phyloP scores from a whole-genome alignment of 129 eudicot genomes.

The Centrapalus pauciflorus region DNA sequence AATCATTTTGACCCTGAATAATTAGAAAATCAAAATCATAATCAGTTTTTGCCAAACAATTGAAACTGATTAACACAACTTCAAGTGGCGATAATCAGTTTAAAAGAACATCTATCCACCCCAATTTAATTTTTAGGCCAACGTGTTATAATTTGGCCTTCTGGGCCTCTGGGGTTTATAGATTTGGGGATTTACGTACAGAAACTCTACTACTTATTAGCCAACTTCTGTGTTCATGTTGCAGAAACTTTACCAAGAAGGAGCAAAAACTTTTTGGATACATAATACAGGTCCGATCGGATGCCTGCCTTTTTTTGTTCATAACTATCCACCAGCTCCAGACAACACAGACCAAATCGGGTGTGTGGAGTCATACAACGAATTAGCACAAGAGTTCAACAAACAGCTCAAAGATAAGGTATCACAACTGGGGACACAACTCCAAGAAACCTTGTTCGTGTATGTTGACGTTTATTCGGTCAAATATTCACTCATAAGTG shows the following conservation, averaged over 20 bases:
- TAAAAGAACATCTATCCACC: too few relatives aligned
- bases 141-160: too few relatives aligned
- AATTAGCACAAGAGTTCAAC: constrained; percentile 52
- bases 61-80: too few relatives aligned
- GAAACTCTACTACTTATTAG: background rate
- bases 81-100: too few relatives aligned
- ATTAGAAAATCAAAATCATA: background rate
- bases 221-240: background rate
- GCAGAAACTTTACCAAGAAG: constrained; percentile 51
- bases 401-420: constrained; percentile 44
- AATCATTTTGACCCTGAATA: too few relatives aligned
- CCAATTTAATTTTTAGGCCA: too few relatives aligned
- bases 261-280: constrained; percentile 61
- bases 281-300: constrained; percentile 69
- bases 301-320: constrained; percentile 40
- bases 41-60: too few relatives aligned
- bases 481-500: constrained; percentile 46
- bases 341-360: constrained; percentile 46
- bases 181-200: too few relatives aligned
- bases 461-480: constrained; percentile 51
- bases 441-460: constrained; percentile 31
- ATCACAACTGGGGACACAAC: constrained; percentile 35
- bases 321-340: constrained; percentile 33
- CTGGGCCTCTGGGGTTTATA: too few relatives aligned
- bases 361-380: constrained; percentile 52